Conservation (phyloP, 139 green algal genomes). For the Diplosphaera chodatii region DNA sequence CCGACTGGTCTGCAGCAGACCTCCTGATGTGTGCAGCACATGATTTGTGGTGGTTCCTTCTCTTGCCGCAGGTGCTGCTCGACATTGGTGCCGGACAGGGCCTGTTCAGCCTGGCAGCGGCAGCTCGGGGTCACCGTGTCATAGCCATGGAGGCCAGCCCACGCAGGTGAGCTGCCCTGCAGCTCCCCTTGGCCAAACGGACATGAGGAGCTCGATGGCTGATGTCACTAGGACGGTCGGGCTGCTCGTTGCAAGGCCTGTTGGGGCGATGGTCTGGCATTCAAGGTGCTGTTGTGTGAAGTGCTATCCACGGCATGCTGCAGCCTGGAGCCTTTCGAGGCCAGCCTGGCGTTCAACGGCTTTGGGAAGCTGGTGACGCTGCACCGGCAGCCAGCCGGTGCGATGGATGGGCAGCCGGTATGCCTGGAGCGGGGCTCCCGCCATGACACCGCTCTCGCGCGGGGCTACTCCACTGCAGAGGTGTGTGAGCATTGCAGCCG, state of each 20-base stretch:
- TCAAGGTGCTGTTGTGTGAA: no score
- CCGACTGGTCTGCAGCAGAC: no score
- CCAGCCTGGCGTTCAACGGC: constrained; percentile 58
- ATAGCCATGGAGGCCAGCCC: constrained; percentile 65
- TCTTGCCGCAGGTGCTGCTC: constrained; percentile 52
- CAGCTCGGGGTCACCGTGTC: constrained; percentile 55
- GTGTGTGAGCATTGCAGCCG: no score
- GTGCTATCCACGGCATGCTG: no score
- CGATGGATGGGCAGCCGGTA: neutral
- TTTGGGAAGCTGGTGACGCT: constrained; percentile 49
- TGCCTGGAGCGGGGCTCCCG: neutral
- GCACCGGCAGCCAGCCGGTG: constrained; percentile 3
- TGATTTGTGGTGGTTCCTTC: no score
- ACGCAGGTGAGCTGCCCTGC: neutral
- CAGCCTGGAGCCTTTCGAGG: constrained; percentile 46
- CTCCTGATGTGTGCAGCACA: no score
- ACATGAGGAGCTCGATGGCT: no score
- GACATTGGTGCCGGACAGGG: constrained; percentile 75
- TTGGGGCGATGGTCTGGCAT: no score
- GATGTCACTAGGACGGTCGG: no score
- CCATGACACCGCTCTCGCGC: neutral
- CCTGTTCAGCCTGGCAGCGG: constrained; percentile 70
- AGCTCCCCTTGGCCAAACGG: no score
- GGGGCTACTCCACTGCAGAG: constrained; percentile 14
- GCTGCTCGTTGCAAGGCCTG: no score